Percentiles rank a stretch among this genome's conserved stretches.
Conservation (phyloP, 78 protist species). For the Speleostelium caveatum region DNA sequence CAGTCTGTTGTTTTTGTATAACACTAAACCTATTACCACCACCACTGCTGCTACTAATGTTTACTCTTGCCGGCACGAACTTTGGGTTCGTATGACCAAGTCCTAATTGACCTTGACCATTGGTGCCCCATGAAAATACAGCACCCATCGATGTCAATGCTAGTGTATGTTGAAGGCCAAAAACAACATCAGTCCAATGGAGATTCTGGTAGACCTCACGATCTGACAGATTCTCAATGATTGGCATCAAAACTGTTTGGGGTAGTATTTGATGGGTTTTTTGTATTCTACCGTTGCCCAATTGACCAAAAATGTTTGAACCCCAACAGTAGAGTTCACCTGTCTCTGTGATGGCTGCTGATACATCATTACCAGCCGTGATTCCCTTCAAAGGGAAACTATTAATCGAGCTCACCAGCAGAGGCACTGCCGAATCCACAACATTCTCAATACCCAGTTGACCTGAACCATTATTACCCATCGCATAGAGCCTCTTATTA, state of each 20-base stretch:
- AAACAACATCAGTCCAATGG: slow-evolving; percentile 26
- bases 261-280: slow-evolving; percentile 18
- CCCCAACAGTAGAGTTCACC: slow-evolving; percentile 73
- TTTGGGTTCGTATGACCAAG: slow-evolving; percentile 44
- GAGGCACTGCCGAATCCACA: slow-evolving; percentile 56
- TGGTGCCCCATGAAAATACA: slow-evolving; percentile 55
- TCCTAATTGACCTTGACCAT: slow-evolving; percentile 54
- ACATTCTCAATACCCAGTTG: slow-evolving; percentile 58
- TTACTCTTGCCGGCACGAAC: slow-evolving; percentile 23
- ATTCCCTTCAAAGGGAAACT: background rate
- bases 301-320: slow-evolving; percentile 35
- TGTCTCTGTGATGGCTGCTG: slow-evolving; percentile 39
- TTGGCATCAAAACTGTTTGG: background rate
- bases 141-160: slow-evolving; percentile 41
- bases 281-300: slow-evolving; percentile 33
- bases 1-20: background rate
- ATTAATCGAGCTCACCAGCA: slow-evolving; percentile 14
- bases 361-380: slow-evolving; percentile 34
- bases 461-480: slow-evolving; percentile 48
- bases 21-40: background rate
- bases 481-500: slow-evolving; percentile 27
- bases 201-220: background rate
- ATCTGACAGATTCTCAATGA: background rate
- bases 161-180: slow-evolving; percentile 49
- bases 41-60: background rate